Percentiles rank a stretch among this genome's conserved stretches.
phyloP scores from a whole-genome alignment of 2,329 filamentous ascomycete species.

The Pestalotiopsis sp. region DNA sequence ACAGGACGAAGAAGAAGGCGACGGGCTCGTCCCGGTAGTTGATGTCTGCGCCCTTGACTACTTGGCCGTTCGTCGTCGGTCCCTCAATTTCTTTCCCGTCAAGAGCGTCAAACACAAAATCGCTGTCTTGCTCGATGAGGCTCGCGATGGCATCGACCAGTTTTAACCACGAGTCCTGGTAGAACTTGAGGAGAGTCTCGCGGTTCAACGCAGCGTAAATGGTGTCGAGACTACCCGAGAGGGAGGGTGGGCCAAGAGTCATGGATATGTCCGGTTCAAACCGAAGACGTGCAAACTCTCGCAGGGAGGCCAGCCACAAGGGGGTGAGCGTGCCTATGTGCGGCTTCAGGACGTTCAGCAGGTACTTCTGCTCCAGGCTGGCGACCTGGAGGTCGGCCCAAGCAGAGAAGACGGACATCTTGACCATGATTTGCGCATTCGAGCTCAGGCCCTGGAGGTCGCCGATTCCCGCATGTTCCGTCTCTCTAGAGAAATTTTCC shows the following conservation, averaged over 20 bases:
- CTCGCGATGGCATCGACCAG: constrained; percentile 97
- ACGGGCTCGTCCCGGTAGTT: constrained; percentile 98
- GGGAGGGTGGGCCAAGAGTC: constrained; percentile 77
- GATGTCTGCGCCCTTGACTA: constrained; percentile 74
- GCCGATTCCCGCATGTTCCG: constrained; percentile 84
- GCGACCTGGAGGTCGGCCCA: constrained; percentile 98
- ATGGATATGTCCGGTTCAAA: constrained; percentile 98
- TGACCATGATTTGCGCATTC: constrained; percentile 98
- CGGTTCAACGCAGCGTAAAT: constrained; percentile 95
- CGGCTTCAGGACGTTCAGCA: constrained; percentile 85
- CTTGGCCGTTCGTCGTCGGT: constrained; percentile 49
- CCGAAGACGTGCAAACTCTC: constrained; percentile 88
- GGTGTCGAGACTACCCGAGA: constrained; percentile 86
- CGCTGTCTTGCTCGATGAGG: constrained; percentile 95
- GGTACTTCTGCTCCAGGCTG: constrained; percentile 87
- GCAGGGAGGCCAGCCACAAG: constrained; percentile 88
- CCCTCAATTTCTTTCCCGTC: constrained; percentile 75
- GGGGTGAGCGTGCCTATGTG: constrained; percentile 90
- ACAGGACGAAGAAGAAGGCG: constrained; percentile 98
- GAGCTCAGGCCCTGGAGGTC: constrained; percentile 91
- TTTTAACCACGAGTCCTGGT: constrained; percentile 96
- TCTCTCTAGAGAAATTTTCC: constrained; percentile 86
- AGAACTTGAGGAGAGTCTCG: constrained; percentile 91
- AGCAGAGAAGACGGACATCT: constrained; percentile 93
- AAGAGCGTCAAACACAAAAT: constrained; percentile 94